Evolutionary conservation across 805 yeast genomes (phyloP).

Genomic region (Lipomyces mesembrius): DNA sequence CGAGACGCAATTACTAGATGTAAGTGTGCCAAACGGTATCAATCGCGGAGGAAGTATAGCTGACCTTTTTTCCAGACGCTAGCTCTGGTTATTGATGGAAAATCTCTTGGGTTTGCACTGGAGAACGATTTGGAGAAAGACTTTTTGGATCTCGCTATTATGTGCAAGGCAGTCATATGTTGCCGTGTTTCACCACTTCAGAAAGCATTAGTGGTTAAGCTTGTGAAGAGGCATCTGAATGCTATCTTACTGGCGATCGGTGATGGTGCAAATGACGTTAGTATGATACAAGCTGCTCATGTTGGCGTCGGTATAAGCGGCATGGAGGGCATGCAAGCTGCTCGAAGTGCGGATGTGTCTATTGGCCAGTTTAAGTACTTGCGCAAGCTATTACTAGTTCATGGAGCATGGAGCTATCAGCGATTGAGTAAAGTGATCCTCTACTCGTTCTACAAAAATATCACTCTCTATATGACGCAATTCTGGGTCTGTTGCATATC

Average conservation of each 20-base stretch:
- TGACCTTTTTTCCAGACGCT: constrained; percentile 58
- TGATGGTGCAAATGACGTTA: constrained; percentile 98
- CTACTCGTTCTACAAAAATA: constrained; percentile 94
- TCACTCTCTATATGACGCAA: constrained; percentile 95
- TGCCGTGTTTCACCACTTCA: constrained; percentile 98
- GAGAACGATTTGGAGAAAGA: constrained; percentile 79
- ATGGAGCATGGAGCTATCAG: constrained; percentile 98
- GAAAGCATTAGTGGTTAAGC: constrained; percentile 91
- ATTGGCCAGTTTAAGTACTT: constrained; percentile 93
- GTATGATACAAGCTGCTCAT: constrained; percentile 99
- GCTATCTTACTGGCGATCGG: constrained; percentile 87
- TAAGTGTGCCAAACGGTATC: constrained; percentile 47
- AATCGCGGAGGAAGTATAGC: not conserved
- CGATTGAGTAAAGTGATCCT: constrained; percentile 89
- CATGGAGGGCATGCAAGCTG: constrained; percentile 99
- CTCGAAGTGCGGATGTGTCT: constrained; percentile 95
- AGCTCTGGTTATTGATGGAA: constrained; percentile 93
- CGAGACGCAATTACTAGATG: constrained; percentile 51
- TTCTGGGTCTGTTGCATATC: constrained; percentile 65
- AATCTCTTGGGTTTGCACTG: constrained; percentile 82
- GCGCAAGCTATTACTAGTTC: constrained; percentile 82
- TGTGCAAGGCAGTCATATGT: constrained; percentile 95
- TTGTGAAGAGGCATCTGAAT: constrained; percentile 82
- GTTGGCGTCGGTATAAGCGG: constrained; percentile 99
- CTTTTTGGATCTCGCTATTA: constrained; percentile 75